phyloP scores from a whole-genome alignment of 306 rosid species.

The Vigna angularis region DNA sequence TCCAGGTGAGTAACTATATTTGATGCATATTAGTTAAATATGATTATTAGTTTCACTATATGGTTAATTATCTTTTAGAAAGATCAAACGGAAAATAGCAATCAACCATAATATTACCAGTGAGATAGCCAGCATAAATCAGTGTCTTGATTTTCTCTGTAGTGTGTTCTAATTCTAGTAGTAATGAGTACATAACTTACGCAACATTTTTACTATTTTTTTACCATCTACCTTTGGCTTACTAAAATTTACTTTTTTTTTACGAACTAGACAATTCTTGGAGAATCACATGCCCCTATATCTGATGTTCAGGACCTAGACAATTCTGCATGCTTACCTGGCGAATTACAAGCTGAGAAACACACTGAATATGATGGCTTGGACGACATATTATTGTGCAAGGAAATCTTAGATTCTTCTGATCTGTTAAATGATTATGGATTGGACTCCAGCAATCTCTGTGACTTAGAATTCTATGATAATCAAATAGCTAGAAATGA shows the following conservation, averaged over 20 bases:
- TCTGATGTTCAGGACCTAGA: slow-evolving; percentile 42
- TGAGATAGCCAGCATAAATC: neutral
- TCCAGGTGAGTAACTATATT: slow-evolving; percentile 55
- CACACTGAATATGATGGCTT: slow-evolving; percentile 47
- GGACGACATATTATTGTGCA: slow-evolving; percentile 73
- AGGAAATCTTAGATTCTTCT: slow-evolving; percentile 61
- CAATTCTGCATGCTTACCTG: slow-evolving; percentile 67
- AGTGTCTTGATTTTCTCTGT: neutral
- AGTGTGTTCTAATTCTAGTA: neutral
- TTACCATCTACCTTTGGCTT: slow-evolving; percentile 19
- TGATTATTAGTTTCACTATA: slow-evolving; percentile 16
- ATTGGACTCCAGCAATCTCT: slow-evolving; percentile 35
- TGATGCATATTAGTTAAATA: slow-evolving; percentile 17
- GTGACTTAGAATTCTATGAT: slow-evolving; percentile 28
- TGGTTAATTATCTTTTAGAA: neutral
- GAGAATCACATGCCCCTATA: slow-evolving; percentile 42
- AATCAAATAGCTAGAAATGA: slow-evolving; percentile 37
- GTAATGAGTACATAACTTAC: neutral
- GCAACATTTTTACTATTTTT: neutral
- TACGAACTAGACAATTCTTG: slow-evolving; percentile 45
- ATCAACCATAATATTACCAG: neutral
- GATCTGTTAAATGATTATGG: slow-evolving; percentile 41
- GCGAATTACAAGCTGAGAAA: slow-evolving; percentile 72
- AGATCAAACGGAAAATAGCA: slow-evolving; percentile 19
- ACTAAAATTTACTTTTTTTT: slow-evolving; percentile 8